Percentiles rank a stretch among this genome's conserved stretches.
Conservation (phyloP, 495 filamentous ascomycete genomes). For the Penicillium pancosmium region DNA sequence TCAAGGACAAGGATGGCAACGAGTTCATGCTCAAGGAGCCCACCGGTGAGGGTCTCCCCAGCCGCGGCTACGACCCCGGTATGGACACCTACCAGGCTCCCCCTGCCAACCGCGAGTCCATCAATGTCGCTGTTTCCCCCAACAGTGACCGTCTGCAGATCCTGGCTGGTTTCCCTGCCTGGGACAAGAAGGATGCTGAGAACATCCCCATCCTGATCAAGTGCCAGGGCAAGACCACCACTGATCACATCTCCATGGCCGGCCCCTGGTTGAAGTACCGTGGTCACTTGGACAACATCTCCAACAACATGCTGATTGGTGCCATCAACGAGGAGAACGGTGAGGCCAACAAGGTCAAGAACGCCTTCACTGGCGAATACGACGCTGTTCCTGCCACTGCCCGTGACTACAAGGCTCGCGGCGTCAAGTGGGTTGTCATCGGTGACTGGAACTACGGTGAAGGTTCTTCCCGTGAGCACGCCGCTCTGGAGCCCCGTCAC, state of each 20-base stretch:
- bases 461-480: constrained; percentile 96
- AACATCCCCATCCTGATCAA: constrained; percentile 97
- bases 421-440: constrained; percentile 94
- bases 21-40: constrained; percentile 86
- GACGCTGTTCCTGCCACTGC: constrained; percentile 91
- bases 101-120: constrained; percentile 70
- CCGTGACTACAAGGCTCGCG: constrained; percentile 97
- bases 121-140: constrained; percentile 85
- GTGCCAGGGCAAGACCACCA: constrained; percentile 97
- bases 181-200: constrained; percentile 92
- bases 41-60: constrained; percentile 79
- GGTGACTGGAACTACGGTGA: constrained; percentile 99
- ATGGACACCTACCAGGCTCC: constrained; percentile 97
- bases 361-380: constrained; percentile 78
- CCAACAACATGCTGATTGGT: constrained; percentile 99
- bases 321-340: constrained; percentile 94
- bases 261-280: constrained; percentile 99
- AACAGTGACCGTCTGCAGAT: constrained; percentile 92
- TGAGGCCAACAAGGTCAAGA: constrained; percentile 98
- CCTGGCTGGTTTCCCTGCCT: constrained; percentile 79
- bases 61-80: constrained; percentile 86
- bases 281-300: constrained; percentile 99
- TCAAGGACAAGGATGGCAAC: constrained; percentile 97
- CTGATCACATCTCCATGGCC: constrained; percentile 98
- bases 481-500: constrained; percentile 95